phyloP scores from a whole-genome alignment of 2,329 filamentous ascomycete genomes.

The Apiospora sp. region DNA sequence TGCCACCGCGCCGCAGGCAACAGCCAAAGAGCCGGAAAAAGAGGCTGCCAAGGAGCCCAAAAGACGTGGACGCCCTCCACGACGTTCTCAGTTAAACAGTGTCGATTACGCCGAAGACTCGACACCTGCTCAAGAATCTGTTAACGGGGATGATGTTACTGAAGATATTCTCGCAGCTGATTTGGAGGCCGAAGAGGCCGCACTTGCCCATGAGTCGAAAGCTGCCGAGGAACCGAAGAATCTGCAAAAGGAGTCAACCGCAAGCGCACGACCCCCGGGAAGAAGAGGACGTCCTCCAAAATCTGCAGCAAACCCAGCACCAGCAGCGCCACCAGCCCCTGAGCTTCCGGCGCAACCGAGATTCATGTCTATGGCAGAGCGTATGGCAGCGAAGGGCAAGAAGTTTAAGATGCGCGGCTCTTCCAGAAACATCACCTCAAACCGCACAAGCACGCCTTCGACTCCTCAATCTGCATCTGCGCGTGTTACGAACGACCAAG shows the following conservation, averaged over 20 bases:
- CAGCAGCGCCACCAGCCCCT: conserved; percentile 26
- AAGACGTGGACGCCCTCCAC: conserved; percentile 41
- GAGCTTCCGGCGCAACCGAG: conserved; percentile 27
- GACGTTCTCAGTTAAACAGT: conserved; percentile 39
- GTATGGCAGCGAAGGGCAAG: conserved; percentile 62
- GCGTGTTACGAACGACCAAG: not conserved
- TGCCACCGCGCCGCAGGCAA: not conserved
- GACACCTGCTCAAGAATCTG: conserved; percentile 36
- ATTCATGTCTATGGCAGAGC: conserved; percentile 64
- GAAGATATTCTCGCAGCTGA: conserved; percentile 38
- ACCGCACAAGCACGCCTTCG: not conserved
- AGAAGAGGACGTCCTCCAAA: conserved; percentile 41
- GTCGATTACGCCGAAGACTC: conserved; percentile 34
- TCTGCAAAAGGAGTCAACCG: not conserved
- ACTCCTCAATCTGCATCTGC: not conserved
- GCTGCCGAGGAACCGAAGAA: conserved; percentile 27
- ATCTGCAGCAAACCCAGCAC: conserved; percentile 26
- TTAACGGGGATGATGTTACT: conserved; percentile 29
- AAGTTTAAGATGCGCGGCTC: conserved; percentile 58
- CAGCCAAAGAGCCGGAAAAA: not conserved
- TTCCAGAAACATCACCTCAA: not conserved
- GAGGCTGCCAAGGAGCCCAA: conserved; percentile 30
- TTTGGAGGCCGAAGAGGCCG: conserved; percentile 47
- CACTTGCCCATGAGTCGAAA: conserved; percentile 43
- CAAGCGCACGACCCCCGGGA: conserved; percentile 32